phyloP scores from a whole-genome alignment of 805 yeast genomes.

The Yarrowia sp. region DNA sequence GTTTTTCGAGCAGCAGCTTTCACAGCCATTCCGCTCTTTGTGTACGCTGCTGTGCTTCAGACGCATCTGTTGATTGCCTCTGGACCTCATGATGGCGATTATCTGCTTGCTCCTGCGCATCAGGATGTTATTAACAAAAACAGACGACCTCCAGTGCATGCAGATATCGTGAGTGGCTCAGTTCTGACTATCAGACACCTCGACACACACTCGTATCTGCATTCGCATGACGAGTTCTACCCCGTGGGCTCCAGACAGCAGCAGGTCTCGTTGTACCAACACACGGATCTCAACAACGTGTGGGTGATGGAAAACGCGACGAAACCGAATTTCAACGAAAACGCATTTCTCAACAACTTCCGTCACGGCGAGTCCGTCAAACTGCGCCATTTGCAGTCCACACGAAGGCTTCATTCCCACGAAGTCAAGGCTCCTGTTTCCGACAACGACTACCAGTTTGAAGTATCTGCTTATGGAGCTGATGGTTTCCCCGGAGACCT shows the following conservation, averaged over 20 bases:
- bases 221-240: conserved; percentile 57
- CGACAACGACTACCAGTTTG: conserved; percentile 31
- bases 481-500: conserved; percentile 50
- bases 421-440: conserved; percentile 29
- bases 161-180: conserved; percentile 60
- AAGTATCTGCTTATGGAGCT: conserved; percentile 49
- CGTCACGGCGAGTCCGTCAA: conserved; percentile 46
- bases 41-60: conserved; percentile 49
- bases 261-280: conserved; percentile 61
- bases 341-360: conserved; percentile 27
- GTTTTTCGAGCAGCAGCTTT: conserved; percentile 39
- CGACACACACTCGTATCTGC: conserved; percentile 60
- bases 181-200: conserved; percentile 60
- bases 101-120: conserved; percentile 53
- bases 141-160: conserved; percentile 41
- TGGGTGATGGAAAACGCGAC: conserved; percentile 55
- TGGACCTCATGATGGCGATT: conserved; percentile 47
- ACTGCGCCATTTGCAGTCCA: conserved; percentile 44
- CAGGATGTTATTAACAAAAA: conserved; percentile 46
- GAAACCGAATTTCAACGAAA: conserved; percentile 35
- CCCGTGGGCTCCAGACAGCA: conserved; percentile 57
- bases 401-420: conserved; percentile 32
- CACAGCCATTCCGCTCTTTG: conserved; percentile 46
- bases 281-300: conserved; percentile 55
- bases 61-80: conserved; percentile 43